These are phyloP conservation scores for Carex pumila DNA, from an alignment of 176 grass and related monocot genomes.

Conservation along the genomic window DNA sequence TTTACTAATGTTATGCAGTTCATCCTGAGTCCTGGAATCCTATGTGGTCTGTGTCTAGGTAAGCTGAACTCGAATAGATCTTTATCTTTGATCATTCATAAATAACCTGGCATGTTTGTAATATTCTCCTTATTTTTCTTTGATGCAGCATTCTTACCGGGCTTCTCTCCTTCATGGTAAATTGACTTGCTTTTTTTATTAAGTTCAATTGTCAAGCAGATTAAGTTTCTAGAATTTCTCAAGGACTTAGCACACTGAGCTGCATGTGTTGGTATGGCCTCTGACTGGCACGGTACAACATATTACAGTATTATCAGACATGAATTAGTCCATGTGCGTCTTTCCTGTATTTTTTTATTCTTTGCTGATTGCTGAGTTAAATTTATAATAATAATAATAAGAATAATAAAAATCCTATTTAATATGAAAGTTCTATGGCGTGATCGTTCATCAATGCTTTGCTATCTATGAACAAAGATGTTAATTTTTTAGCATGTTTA, in stretches of 20 bases:
- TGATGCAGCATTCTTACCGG: slow-evolving; percentile 93
- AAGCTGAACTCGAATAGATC: background rate
- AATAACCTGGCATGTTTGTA: slow-evolving; percentile 4
- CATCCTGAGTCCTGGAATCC: slow-evolving; percentile 99
- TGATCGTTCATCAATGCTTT: background rate
- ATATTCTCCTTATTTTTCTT: background rate
- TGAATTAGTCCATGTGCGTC: background rate
- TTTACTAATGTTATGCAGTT: slow-evolving; percentile 47
- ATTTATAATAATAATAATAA: background rate
- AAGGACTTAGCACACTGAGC: background rate
- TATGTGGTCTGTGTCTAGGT: slow-evolving; percentile 99
- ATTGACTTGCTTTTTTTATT: slow-evolving; percentile 14
- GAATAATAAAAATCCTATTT: background rate
- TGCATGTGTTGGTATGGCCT: background rate
- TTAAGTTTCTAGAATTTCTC: background rate
- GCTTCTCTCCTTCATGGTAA: slow-evolving; percentile 97
- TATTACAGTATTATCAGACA: background rate
- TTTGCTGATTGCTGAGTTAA: background rate
- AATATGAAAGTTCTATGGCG: background rate
- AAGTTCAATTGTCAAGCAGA: background rate
- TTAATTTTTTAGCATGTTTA: background rate
- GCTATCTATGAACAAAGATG: background rate
- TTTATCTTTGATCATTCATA: slow-evolving; percentile 12
- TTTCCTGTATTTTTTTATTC: background rate
- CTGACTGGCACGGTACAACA: background rate